These are phyloP conservation scores for Primulina huaijiensis DNA, from an alignment of 257 asterid genomes.

Conservation along the genomic window DNA sequence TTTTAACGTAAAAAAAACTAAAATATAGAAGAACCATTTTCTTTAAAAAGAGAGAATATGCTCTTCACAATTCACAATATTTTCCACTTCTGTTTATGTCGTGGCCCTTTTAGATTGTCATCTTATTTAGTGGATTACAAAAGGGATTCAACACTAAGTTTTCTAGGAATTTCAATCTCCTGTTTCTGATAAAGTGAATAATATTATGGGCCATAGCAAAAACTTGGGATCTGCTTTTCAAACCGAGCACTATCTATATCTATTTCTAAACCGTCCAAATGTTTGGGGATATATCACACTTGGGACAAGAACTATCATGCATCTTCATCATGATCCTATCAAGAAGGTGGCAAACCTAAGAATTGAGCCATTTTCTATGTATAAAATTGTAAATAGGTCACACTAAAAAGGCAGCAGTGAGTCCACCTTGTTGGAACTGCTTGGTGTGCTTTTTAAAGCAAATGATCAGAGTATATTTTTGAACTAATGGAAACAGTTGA, in stretches of 20 bases:
- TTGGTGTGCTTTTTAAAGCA: no score
- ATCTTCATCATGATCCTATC: no score
- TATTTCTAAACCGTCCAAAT: not conserved
- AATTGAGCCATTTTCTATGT: not conserved
- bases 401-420: not conserved
- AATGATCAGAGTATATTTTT: no score
- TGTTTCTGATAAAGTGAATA: not conserved
- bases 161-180: not conserved
- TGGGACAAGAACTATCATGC: not conserved
- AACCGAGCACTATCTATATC: no score
- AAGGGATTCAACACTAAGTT: slow-evolving; percentile 31
- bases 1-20: no score
- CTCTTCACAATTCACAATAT: not conserved
- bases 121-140: slow-evolving; percentile 42
- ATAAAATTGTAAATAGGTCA: no score
- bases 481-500: not conserved
- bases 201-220: not conserved
- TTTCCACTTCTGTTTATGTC: not conserved
- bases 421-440: not conserved
- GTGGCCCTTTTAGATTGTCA: slow-evolving; percentile 18
- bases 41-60: no score
- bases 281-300: not conserved
- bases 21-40: no score
- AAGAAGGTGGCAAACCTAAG: not conserved
- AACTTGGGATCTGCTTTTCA: no score